Base-by-base conservation (phyloP, 306 rosid species). In the Casuarina glauca region DNA sequence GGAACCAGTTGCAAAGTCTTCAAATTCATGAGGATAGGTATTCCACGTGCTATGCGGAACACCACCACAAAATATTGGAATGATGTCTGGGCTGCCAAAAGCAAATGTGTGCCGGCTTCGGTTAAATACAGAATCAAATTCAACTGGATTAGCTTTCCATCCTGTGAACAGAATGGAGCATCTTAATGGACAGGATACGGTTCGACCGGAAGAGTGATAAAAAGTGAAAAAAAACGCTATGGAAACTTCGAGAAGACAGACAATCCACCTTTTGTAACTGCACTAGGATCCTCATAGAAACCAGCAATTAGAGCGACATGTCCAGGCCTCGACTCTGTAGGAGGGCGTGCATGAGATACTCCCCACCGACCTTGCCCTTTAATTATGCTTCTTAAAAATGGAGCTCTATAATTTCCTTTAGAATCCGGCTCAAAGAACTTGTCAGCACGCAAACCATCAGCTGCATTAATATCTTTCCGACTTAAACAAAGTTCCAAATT, bases 131-230 rank as follows among this genome's bases (percentile, higher is more conserved):
- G 98, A 93, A 87, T 93, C 98, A 69, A 91, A 93, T 79, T 93
- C 98, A 41, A 93, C 98, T 19, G 98, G 97, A 76, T 93, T 93
- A 46, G 98, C 97, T 87, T 93, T 91, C 98, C 98, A 93, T 67
- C 98, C 98, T 93, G 91, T 78, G 84, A 68, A 39, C n/a, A 60
- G 32, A 67, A 78, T 64, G 63, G 32, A 61, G 67, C 67, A 42
- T 74, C 76, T 74, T 36, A 84, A 83, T 52, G 15, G 11, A 80
- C 70, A 41, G 63, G 66, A 52, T 46, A 72, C 57, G 61, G 78
- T n/a, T 15, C 6, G 45, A 50, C 73, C 36, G 17, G 44, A 19
- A 44, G 11, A 19, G 41, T 35, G 16, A 42, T 3, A 41, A 20
- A 26, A 2, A 64, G 61, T 74, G 32, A 36, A 80, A 80, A n/a